Conservation (phyloP, 2,329 filamentous ascomycete species). For the Sphaerulina populicola region DNA sequence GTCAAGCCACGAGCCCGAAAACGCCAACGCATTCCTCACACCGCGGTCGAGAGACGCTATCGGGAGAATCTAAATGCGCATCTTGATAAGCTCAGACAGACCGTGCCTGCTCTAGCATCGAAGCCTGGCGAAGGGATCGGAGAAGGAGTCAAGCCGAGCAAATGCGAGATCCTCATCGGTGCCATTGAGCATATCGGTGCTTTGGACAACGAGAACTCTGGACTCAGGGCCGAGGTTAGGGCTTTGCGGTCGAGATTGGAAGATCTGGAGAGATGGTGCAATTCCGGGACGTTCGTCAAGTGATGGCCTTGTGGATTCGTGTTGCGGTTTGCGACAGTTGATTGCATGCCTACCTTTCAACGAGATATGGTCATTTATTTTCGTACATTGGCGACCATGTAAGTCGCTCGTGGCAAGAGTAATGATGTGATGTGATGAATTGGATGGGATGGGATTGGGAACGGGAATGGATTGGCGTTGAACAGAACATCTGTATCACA, state of each 20-base stretch:
- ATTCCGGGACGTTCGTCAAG: constrained; percentile 9
- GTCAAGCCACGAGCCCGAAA: constrained; percentile 25
- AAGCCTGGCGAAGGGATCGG: constrained; percentile 18
- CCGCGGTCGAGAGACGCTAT: constrained; percentile 32
- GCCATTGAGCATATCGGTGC: constrained; percentile 31
- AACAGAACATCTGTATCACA: background rate
- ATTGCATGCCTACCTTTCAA: background rate
- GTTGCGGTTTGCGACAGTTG: background rate
- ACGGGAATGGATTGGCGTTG: background rate
- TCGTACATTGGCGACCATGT: background rate
- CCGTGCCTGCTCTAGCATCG: constrained; percentile 27
- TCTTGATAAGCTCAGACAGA: constrained; percentile 30
- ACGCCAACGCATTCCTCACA: constrained; percentile 33
- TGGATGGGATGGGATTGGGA: background rate
- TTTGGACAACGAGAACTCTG: constrained; percentile 25
- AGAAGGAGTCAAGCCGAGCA: constrained; percentile 32
- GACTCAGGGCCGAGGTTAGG: constrained; percentile 24
- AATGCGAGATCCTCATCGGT: constrained; percentile 32
- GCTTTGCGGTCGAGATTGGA: constrained; percentile 25
- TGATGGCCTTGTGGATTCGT: constrained; percentile 1
- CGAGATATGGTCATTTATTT: background rate
- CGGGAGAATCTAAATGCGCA: constrained; percentile 34
- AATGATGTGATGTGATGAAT: background rate
- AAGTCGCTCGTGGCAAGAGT: background rate
- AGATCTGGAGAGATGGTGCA: constrained; percentile 26